Evolutionary conservation across 2,329 filamentous ascomycete genomes (phyloP).

Genomic region (Paecilomyces dactylethromorphus): DNA sequence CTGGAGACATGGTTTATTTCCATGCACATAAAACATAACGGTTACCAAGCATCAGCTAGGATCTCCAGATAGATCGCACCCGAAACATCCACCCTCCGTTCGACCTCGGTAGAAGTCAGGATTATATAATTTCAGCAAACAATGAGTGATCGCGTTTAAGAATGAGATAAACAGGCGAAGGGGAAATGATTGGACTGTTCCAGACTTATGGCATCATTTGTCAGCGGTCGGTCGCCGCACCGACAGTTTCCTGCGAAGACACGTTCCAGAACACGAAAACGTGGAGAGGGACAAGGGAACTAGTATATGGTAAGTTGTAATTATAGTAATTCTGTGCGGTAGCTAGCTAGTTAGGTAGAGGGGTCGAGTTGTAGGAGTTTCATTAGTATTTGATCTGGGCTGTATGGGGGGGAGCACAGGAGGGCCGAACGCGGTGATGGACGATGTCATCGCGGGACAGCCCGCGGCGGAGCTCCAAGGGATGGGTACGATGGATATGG

Average conservation of each 20-base stretch:
- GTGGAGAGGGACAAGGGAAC: not conserved
- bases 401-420: not conserved
- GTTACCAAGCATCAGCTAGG: no score
- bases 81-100: no score
- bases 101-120: no score
- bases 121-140: no score
- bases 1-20: no score
- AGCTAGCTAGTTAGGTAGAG: not conserved
- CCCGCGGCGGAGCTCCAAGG: not conserved
- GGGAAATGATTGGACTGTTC: not conserved
- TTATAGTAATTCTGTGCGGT: not conserved
- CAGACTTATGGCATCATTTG: not conserved
- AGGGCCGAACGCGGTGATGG: not conserved
- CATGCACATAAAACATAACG: no score
- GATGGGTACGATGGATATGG: not conserved
- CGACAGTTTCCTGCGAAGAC: not conserved
- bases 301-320: not conserved
- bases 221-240: not conserved
- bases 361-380: not conserved
- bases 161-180: no score
- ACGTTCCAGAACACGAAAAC: no score
- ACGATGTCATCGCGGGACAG: not conserved
- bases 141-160: no score
- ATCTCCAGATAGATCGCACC: no score
- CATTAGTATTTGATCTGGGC: not conserved